These are phyloP conservation scores for Inonotus hispidus DNA, from an alignment of 1,284 basidiomycete species.

Conservation along the genomic window DNA sequence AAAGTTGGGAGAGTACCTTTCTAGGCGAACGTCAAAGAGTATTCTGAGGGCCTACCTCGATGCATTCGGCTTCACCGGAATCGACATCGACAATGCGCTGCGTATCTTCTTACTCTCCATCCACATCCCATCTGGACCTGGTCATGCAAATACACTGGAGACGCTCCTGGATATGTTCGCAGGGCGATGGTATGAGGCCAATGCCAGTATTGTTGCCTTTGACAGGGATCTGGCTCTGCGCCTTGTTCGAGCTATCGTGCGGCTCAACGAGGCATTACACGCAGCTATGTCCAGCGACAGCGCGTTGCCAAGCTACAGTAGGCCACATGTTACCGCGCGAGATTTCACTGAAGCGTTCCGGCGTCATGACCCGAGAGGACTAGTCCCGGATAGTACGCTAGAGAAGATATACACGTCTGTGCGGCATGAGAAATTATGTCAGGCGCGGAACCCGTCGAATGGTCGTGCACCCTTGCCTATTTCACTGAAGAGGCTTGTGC, in stretches of 20 bases:
- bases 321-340: conserved; percentile 59
- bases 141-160: conserved; percentile 47
- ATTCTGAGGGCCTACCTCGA: conserved; percentile 83
- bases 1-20: conserved; percentile 81
- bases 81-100: conserved; percentile 86
- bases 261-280: conserved; percentile 80
- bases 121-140: conserved; percentile 55
- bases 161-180: conserved; percentile 83
- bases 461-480: conserved; percentile 48
- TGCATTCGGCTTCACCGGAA: conserved; percentile 76
- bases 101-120: conserved; percentile 84
- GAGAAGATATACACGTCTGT: conserved; percentile 76
- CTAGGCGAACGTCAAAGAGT: conserved; percentile 61
- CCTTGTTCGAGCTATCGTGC: conserved; percentile 80
- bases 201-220: conserved; percentile 70
- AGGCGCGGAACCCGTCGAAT: conserved; percentile 53
- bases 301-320: conserved; percentile 56
- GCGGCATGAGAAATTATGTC: conserved; percentile 62
- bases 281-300: conserved; percentile 55
- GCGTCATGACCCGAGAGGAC: conserved; percentile 59
- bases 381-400: conserved; percentile 70
- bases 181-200: conserved; percentile 86
- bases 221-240: conserved; percentile 74
- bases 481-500: conserved; percentile 66
- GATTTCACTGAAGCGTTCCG: conserved; percentile 81